Conservation (phyloP, 2,329 filamentous ascomycete genomes). For the Penicillium fuscoglaucum region DNA sequence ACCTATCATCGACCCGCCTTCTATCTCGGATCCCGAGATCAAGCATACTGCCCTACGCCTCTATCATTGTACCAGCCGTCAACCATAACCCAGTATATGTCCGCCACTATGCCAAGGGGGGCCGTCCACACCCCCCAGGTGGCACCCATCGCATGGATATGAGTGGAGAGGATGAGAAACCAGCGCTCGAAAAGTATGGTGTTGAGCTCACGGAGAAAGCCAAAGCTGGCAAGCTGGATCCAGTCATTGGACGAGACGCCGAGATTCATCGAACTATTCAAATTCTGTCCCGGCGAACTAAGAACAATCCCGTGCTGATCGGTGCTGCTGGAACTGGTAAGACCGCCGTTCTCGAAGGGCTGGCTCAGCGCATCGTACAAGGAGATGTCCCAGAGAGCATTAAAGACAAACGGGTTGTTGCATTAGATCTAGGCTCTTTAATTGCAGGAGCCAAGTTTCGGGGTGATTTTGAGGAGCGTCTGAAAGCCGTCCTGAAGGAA, state of each 20-base stretch:
- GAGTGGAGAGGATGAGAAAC: slow-evolving; percentile 72
- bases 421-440: slow-evolving; percentile 83
- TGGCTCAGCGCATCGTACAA: slow-evolving; percentile 84
- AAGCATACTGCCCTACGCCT: slow-evolving; percentile 21
- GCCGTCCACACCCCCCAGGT: slow-evolving; percentile 78
- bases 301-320: slow-evolving; percentile 95
- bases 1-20: slow-evolving; percentile 23
- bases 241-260: slow-evolving; percentile 86
- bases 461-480: slow-evolving; percentile 90
- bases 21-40: slow-evolving; percentile 23
- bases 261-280: slow-evolving; percentile 96
- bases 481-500: slow-evolving; percentile 89
- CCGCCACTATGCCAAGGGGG: slow-evolving; percentile 57
- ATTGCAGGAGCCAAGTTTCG: slow-evolving; percentile 95
- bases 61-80: slow-evolving; percentile 15
- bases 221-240: slow-evolving; percentile 86
- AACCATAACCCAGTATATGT: slow-evolving; percentile 20
- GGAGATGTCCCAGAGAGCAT: slow-evolving; percentile 95
- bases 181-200: slow-evolving; percentile 87
- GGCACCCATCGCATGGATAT: slow-evolving; percentile 94
- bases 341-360: slow-evolving; percentile 86
- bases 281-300: slow-evolving; percentile 85
- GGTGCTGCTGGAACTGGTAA: slow-evolving; percentile 90
- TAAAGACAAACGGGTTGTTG: slow-evolving; percentile 88
- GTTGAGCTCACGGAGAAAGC: slow-evolving; percentile 85